Base-by-base conservation (phyloP, 2,329 filamentous ascomycete species). In the Talaromyces sp. region DNA sequence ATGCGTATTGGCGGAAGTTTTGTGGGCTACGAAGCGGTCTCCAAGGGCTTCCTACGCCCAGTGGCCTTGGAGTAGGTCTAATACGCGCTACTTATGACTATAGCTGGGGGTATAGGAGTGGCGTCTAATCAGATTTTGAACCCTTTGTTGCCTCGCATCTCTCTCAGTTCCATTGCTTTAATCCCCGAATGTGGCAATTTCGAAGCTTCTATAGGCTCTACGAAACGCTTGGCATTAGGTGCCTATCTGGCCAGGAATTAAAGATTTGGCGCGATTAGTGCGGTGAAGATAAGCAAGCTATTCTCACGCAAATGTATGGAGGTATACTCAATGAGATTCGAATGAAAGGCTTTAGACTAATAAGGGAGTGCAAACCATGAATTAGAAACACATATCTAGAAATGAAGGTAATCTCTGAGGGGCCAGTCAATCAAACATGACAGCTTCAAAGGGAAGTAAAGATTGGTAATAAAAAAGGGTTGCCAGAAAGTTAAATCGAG, bases 401-500 rank as follows among this genome's bases (percentile, higher is more conserved):
- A 63, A 63, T 22, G 61, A 63, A 62, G 7, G 61, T 57, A 45
- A 41, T 47, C 61, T 45, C 31, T 24, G 33, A 62, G 19, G 22
- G 39, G 52, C 33, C n/a, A 37, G 39, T 54, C 60, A 63, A 39
- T n/a, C 27, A 45, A 45, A 35, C 39, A 37, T 57, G 43, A 61
- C 22, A 56, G 37, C 49, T 49, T 47, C 33, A 61, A n/a, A 63
- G 61, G 52, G 9, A 31, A 58, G 41, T 35, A 35, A 57, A 37
- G 19, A 33, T 62, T 50, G 63, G 35, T 43, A 39, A 50, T 39
- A 57, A 41, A 58, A 39, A 39, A 45, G 45, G 43, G 57, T 43
- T 39, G 63, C 61, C 61, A 63, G 60, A 62, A 56, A 43, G 16
- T 52, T 57, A 41, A 54, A 54, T 57, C 37, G 6, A 47, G 37